Conservation (phyloP, 2,329 filamentous ascomycete genomes). For the Anthostomella pinea region DNA sequence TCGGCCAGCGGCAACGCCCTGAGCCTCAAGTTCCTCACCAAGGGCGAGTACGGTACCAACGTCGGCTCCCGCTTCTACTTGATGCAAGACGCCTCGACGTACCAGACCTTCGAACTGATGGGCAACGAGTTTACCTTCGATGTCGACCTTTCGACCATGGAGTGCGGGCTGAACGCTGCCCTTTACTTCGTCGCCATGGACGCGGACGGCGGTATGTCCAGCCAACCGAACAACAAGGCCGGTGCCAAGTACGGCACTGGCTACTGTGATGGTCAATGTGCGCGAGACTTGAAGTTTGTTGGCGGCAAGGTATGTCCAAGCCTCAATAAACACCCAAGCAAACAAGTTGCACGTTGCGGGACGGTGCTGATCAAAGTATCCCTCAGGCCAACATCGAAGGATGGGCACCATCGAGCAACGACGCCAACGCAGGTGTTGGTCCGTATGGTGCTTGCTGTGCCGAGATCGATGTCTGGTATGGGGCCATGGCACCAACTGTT, state of each 20-base stretch:
- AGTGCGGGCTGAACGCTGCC: constrained; percentile 63
- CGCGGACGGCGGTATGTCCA: constrained; percentile 48
- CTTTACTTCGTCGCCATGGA: constrained; percentile 59
- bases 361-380: constrained; percentile 7
- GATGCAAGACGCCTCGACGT: constrained; percentile 52
- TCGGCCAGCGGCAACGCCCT: constrained; percentile 45
- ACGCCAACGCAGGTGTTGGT: constrained; percentile 50
- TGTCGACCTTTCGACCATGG: constrained; percentile 59
- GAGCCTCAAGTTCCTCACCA: constrained; percentile 51
- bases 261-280: constrained; percentile 52
- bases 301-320: constrained; percentile 36
- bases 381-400: constrained; percentile 44
- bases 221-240: constrained; percentile 45
- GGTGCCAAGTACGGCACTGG: constrained; percentile 51
- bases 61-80: constrained; percentile 54
- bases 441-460: constrained; percentile 54
- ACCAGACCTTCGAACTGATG: constrained; percentile 57
- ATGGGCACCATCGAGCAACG: constrained; percentile 47
- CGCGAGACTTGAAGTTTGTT: constrained; percentile 51
- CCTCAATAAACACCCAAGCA: too few relatives aligned
- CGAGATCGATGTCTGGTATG: constrained; percentile 58
- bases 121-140: constrained; percentile 63
- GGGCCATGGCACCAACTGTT: neutral
- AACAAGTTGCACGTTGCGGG: too few relatives aligned
- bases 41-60: constrained; percentile 41